These are phyloP conservation scores for Inga oerstediana DNA, from an alignment of 306 rosid species.

Conservation along the genomic window DNA sequence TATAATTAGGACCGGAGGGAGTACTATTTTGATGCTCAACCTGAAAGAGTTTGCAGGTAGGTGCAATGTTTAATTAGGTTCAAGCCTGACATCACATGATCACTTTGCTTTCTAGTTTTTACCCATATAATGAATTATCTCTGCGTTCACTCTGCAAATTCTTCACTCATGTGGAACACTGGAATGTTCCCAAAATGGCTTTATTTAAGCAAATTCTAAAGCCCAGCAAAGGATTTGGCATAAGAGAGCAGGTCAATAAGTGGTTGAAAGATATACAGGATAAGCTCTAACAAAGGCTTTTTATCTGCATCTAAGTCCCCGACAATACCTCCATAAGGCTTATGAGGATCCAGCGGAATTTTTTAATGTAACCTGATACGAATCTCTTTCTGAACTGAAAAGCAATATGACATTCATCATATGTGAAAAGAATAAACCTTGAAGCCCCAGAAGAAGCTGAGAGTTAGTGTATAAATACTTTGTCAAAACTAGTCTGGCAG, in stretches of 20 bases:
- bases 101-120: not conserved
- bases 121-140: slow-evolving; percentile 10
- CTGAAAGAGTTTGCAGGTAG: slow-evolving; percentile 91
- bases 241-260: slow-evolving; percentile 44
- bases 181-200: slow-evolving; percentile 96
- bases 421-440: not conserved
- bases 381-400: not conserved
- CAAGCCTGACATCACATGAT: not conserved
- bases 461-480: slow-evolving; percentile 1
- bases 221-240: slow-evolving; percentile 67
- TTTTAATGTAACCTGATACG: not conserved
- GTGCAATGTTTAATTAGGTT: slow-evolving; percentile 23
- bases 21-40: slow-evolving; percentile 66
- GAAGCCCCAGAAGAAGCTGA: slow-evolving; percentile 14
- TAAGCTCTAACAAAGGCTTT: slow-evolving; percentile 26
- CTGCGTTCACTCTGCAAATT: not conserved
- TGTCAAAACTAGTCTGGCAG: not conserved
- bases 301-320: slow-evolving; percentile 20
- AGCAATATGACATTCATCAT: not conserved
- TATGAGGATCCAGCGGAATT: not conserved
- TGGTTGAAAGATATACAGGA: slow-evolving; percentile 44
- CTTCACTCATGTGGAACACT: slow-evolving; percentile 85
- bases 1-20: too few species aligned
- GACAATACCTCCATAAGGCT: not conserved
- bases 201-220: slow-evolving; percentile 79